Evolutionary conservation across 768 basidiomycete genomes (phyloP), one percentile per base, ranked within the genome.

Genomic region (Pleurotus platypus): DNA sequence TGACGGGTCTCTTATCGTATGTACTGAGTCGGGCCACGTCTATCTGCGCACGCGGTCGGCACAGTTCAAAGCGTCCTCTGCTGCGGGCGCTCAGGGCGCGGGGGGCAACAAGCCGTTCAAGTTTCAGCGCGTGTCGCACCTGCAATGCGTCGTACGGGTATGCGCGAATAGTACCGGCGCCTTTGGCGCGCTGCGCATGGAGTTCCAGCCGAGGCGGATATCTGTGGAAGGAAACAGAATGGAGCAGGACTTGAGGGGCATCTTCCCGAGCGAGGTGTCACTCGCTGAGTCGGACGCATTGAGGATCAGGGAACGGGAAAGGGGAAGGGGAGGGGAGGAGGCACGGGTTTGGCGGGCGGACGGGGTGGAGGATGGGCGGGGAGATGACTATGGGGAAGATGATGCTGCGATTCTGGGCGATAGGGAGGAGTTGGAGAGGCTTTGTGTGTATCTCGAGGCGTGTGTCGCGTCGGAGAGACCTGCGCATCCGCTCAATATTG

Each of bases 11-110:
- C 82, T 97, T 65, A 87, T 97, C 66, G 80, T 98, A 46, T 97
- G 92, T 72, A 98, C 96, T 1, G 85, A 90, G 60, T 95, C 96
- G 3, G 96, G 96, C 0, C 94, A 98, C 63, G 94, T 96, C 30
- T 98, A 89, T 66, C 79, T 95, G 20, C 88, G 94, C 20, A 78
- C 85, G 16, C 82, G 92, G 24, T 83, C 73, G 57, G 59, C 69
- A 5, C 74, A 71, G 58, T 62, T 58, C 60, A 55, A 71, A 65
- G 61, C 61, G 56, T 4, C 57, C 46, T 18, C 53, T 55, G 35
- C 8, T 22, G 16, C 16, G 51, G 35, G n/a, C 15, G 16, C 16
- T 2, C 37, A 24, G 16, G 51, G 38, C n/a, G 66, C 69, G 30
- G 46, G 62, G 6, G 58, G 62, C 13, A 68, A 63, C 22, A 88